A percentile compares a stretch with the other conserved stretches of the same genome.
phyloP scores from a whole-genome alignment of 148 eudicot species.

The Salicornia ramosissima region DNA sequence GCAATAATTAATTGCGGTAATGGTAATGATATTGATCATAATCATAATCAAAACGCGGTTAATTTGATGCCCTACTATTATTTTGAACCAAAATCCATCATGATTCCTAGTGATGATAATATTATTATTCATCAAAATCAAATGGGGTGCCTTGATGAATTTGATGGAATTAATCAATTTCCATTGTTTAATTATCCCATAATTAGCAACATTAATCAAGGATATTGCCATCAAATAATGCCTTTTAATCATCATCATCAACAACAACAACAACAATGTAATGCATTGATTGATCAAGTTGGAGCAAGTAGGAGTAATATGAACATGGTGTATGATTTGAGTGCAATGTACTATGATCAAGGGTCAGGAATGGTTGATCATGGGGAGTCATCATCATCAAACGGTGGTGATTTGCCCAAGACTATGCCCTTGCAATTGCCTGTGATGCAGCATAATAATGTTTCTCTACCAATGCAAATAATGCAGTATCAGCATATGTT shows the following conservation, averaged over 20 bases:
- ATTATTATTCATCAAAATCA: conserved; percentile 4
- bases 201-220: neutral
- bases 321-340: conserved; percentile 12
- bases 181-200: conserved; percentile 18
- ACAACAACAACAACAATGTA: no score
- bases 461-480: no score
- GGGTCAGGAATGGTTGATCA: conserved; percentile 6
- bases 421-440: conserved; percentile 21
- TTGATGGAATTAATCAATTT: conserved; percentile 5
- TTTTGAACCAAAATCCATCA: neutral
- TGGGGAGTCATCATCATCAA: neutral
- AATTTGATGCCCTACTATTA: neutral
- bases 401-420: conserved; percentile 19
- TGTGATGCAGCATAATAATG: neutral
- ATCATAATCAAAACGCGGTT: no score
- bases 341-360: conserved; percentile 18
- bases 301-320: neutral
- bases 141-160: no score
- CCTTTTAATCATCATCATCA: neutral
- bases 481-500: conserved; percentile 9
- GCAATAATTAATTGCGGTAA: conserved; percentile 13
- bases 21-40: neutral
- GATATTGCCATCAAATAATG: conserved; percentile 11
- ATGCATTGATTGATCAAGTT: neutral
- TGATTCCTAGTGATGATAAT: no score